phyloP scores from a whole-genome alignment of 2,329 filamentous ascomycete species.

The Hymenoscyphus salicellus region DNA sequence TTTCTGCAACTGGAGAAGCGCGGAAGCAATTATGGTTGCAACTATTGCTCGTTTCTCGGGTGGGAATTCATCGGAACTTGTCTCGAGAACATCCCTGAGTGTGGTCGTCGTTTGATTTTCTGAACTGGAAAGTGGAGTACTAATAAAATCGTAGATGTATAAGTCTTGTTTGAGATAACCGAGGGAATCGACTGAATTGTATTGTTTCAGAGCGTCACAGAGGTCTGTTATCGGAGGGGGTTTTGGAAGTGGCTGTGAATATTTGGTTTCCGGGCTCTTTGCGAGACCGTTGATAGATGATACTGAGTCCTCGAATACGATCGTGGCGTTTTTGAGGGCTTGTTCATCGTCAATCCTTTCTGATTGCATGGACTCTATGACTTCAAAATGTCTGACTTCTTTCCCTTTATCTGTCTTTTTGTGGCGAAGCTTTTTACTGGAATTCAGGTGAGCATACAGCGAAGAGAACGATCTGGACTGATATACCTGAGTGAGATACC shows the following conservation, averaged over 20 bases:
- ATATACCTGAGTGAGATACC: too few relatives aligned
- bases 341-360: background rate
- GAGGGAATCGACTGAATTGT: too few relatives aligned
- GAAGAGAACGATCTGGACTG: too few relatives aligned
- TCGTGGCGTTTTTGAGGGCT: background rate
- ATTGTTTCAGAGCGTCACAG: background rate
- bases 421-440: background rate
- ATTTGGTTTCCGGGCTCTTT: too few relatives aligned
- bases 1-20: slow-evolving; percentile 4
- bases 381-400: background rate
- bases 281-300: background rate
- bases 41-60: background rate
- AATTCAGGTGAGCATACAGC: too few relatives aligned
- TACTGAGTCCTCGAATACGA: background rate
- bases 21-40: slow-evolving; percentile 2
- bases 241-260: background rate
- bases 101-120: too few relatives aligned
- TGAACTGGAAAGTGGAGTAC: too few relatives aligned
- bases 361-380: background rate
- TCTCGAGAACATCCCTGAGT: background rate
- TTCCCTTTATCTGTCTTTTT: background rate
- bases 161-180: too few relatives aligned
- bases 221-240: background rate
- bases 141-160: too few relatives aligned
- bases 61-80: background rate